phyloP scores from a whole-genome alignment of 208 protist species.

The Leishmania guyanensis region DNA sequence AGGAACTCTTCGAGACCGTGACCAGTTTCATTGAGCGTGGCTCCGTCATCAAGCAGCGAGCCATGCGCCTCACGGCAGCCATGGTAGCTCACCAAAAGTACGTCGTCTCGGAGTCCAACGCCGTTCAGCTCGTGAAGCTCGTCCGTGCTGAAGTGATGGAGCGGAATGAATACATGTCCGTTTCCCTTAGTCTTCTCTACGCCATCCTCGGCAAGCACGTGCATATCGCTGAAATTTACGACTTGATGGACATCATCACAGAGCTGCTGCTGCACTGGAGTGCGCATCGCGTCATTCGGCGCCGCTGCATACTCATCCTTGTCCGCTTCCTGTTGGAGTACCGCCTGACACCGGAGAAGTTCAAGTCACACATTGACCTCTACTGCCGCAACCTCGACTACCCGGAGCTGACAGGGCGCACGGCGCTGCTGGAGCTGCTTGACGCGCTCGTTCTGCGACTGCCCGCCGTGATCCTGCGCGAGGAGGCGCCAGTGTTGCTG shows the following conservation, averaged over 20 bases:
- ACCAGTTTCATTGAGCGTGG: slow-evolving; percentile 82
- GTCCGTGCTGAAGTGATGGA: slow-evolving; percentile 81
- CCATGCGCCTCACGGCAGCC: slow-evolving; percentile 81
- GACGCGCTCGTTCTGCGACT: slow-evolving; percentile 69
- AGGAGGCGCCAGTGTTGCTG: slow-evolving; percentile 79
- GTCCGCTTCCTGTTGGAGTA: slow-evolving; percentile 92
- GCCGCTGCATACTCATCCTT: slow-evolving; percentile 75
- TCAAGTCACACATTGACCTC: slow-evolving; percentile 88
- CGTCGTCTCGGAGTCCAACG: slow-evolving; percentile 60
- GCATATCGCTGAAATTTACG: slow-evolving; percentile 88
- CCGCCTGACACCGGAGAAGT: slow-evolving; percentile 86
- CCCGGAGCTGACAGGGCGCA: slow-evolving; percentile 70
- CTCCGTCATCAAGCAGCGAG: slow-evolving; percentile 87
- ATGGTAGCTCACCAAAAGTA: slow-evolving; percentile 80
- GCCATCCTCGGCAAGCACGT: slow-evolving; percentile 88
- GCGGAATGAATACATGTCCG: slow-evolving; percentile 78
- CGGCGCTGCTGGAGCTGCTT: slow-evolving; percentile 86
- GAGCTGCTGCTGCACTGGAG: slow-evolving; percentile 85
- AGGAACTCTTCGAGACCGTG: slow-evolving; percentile 70
- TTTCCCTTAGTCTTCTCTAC: slow-evolving; percentile 83
- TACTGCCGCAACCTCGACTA: slow-evolving; percentile 88
- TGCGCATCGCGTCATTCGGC: slow-evolving; percentile 63
- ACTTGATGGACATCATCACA: slow-evolving; percentile 86
- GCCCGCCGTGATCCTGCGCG: slow-evolving; percentile 72
- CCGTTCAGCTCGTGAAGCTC: slow-evolving; percentile 60